Percentiles rank a stretch among this genome's conserved stretches.
phyloP scores from a whole-genome alignment of 192 early-diverging fungal genomes.

The Phlyctochytrium arcticum region DNA sequence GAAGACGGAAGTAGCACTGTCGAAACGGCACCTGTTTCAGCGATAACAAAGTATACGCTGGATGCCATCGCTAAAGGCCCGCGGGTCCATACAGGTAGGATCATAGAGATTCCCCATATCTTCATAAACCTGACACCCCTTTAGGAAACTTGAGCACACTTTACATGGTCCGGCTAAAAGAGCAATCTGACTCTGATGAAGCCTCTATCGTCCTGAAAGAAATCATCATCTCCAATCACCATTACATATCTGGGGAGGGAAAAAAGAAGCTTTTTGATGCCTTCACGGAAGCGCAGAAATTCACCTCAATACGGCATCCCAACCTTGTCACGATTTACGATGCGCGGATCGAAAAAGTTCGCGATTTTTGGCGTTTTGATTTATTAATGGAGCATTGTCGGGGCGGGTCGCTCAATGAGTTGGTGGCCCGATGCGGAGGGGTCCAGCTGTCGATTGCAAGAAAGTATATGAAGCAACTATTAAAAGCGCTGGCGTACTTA shows the following conservation, averaged over 20 bases:
- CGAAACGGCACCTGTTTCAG: no score
- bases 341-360: not conserved
- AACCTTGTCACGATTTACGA: constrained; percentile 30
- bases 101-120: not conserved
- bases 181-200: not conserved
- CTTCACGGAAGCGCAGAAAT: constrained; percentile 19
- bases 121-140: not conserved
- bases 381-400: constrained; percentile 28
- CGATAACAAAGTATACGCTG: not conserved
- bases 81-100: constrained; percentile 1
- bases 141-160: constrained; percentile 11
- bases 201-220: constrained; percentile 12
- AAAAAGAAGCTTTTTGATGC: constrained; percentile 27
- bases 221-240: constrained; percentile 2
- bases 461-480: constrained; percentile 26
- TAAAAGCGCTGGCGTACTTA: constrained; percentile 35
- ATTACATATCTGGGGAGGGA: constrained; percentile 23
- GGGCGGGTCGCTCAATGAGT: constrained; percentile 22
- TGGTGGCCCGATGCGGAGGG: constrained; percentile 23
- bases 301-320: constrained; percentile 25
- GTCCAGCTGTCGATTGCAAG: constrained; percentile 19
- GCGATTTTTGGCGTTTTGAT: constrained; percentile 11
- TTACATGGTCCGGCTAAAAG: constrained; percentile 6
- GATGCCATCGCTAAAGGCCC: constrained; percentile 20
- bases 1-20: no score